A percentile compares a stretch with the other conserved stretches of the same genome.
Conservation (phyloP, 805 yeast genomes). For the Ogataea paraovalis region DNA sequence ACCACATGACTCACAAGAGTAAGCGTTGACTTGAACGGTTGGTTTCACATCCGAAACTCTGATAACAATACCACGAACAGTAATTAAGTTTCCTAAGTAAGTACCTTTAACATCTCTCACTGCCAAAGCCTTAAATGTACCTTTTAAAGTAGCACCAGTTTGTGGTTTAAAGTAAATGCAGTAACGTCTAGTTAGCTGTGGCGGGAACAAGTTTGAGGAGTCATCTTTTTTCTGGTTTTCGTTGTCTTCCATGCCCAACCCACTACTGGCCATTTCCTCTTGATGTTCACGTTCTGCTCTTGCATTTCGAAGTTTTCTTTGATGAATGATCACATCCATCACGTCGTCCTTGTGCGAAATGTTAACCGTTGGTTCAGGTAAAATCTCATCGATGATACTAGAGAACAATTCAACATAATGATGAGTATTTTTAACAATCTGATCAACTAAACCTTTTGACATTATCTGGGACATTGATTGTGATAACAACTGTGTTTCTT, state of each 20-base stretch:
- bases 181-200: constrained; percentile 83
- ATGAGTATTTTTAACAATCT: constrained; percentile 67
- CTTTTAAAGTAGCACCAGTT: constrained; percentile 35
- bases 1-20: constrained; percentile 97
- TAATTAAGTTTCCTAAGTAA: constrained; percentile 79
- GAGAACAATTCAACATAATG: constrained; percentile 79
- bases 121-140: constrained; percentile 57
- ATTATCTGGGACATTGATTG: constrained; percentile 14
- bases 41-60: constrained; percentile 97
- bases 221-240: constrained; percentile 17
- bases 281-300: constrained; percentile 64
- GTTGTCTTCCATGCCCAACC: constrained; percentile 23
- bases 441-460: constrained; percentile 41
- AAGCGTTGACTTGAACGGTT: constrained; percentile 83
- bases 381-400: constrained; percentile 66
- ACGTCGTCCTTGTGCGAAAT: constrained; percentile 83
- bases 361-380: constrained; percentile 86
- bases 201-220: constrained; percentile 65
- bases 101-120: constrained; percentile 88
- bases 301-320: constrained; percentile 78
- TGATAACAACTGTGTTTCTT: constrained; percentile 36
- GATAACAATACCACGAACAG: constrained; percentile 91
- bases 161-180: constrained; percentile 82
- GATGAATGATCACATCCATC: constrained; percentile 86
- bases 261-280: constrained; percentile 52